Evolutionary conservation across 208 protist species (phyloP).

Genomic region (Wallacemonas collosoma): DNA sequence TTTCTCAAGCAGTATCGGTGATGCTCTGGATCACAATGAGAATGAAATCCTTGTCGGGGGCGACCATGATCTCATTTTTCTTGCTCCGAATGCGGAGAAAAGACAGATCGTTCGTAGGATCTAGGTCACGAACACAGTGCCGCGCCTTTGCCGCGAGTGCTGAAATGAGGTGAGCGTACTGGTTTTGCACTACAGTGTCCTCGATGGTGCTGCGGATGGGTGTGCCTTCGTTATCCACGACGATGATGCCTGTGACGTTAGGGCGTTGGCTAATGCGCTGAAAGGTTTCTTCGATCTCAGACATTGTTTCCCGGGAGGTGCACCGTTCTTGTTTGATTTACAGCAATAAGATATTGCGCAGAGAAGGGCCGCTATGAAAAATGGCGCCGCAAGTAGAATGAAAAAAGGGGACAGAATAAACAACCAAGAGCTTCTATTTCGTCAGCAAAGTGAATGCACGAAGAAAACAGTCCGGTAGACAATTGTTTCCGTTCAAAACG

Average conservation of each 20-base stretch:
- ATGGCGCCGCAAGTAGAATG: no score
- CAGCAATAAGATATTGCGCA: neutral
- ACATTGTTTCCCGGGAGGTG: constrained; percentile 39
- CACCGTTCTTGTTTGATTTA: neutral
- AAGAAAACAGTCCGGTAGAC: no score
- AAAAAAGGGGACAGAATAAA: no score
- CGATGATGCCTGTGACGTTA: constrained; percentile 95
- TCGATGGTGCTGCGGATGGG: constrained; percentile 92
- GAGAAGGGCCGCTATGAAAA: no score
- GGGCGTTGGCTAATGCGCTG: constrained; percentile 94
- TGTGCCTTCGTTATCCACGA: constrained; percentile 93
- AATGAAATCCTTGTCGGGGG: constrained; percentile 92
- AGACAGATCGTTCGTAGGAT: constrained; percentile 96
- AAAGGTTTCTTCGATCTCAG: constrained; percentile 95
- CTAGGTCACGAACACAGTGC: constrained; percentile 94
- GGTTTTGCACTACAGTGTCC: constrained; percentile 86
- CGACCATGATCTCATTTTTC: constrained; percentile 97
- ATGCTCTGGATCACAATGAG: constrained; percentile 93
- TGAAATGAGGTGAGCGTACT: constrained; percentile 95
- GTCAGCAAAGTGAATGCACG: no score
- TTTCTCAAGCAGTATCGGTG: constrained; percentile 28
- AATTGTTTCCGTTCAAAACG: no score
- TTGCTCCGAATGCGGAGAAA: constrained; percentile 96
- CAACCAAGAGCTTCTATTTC: no score
- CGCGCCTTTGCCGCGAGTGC: constrained; percentile 93